Conservation (phyloP, 1,139 yeast genomes). For the Kodamaea arcana region DNA sequence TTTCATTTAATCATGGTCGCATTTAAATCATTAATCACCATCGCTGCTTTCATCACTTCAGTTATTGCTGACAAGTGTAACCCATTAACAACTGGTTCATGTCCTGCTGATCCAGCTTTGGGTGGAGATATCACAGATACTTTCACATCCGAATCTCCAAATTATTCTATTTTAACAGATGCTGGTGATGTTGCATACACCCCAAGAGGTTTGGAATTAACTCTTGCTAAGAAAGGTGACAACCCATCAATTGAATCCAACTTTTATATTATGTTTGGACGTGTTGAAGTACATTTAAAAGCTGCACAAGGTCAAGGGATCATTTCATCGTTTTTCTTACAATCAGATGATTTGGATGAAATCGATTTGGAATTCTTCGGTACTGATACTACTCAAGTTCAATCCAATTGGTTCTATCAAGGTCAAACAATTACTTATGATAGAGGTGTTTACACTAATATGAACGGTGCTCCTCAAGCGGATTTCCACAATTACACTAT, state of each 20-base stretch:
- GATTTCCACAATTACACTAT: slow-evolving; percentile 39
- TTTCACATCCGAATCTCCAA: slow-evolving; percentile 41
- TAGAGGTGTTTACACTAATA: slow-evolving; percentile 66
- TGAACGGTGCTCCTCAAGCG: slow-evolving; percentile 45
- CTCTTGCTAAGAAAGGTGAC: slow-evolving; percentile 59
- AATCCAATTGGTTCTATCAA: slow-evolving; percentile 77
- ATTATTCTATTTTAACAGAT: slow-evolving; percentile 23
- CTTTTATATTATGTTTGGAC: slow-evolving; percentile 84
- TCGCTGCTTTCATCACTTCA: slow-evolving; percentile 6
- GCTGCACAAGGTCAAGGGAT: slow-evolving; percentile 77
- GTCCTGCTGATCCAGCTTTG: slow-evolving; percentile 51
- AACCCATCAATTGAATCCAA: slow-evolving; percentile 73
- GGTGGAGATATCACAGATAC: slow-evolving; percentile 49
- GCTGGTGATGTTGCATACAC: slow-evolving; percentile 23
- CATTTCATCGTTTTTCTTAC: slow-evolving; percentile 74
- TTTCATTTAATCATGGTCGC: slow-evolving; percentile 2
- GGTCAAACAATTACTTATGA: slow-evolving; percentile 74
- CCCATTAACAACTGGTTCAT: slow-evolving; percentile 27
- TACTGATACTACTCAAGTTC: slow-evolving; percentile 66
- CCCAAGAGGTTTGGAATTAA: slow-evolving; percentile 52
- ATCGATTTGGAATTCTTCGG: slow-evolving; percentile 86
- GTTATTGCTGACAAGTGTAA: slow-evolving; percentile 23
- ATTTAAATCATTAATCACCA: slow-evolving; percentile 4
- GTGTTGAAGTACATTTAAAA: slow-evolving; percentile 64
- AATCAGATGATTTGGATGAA: slow-evolving; percentile 84